Conservation (phyloP, 345 rosid species). For the Fremontodendron californicum region DNA sequence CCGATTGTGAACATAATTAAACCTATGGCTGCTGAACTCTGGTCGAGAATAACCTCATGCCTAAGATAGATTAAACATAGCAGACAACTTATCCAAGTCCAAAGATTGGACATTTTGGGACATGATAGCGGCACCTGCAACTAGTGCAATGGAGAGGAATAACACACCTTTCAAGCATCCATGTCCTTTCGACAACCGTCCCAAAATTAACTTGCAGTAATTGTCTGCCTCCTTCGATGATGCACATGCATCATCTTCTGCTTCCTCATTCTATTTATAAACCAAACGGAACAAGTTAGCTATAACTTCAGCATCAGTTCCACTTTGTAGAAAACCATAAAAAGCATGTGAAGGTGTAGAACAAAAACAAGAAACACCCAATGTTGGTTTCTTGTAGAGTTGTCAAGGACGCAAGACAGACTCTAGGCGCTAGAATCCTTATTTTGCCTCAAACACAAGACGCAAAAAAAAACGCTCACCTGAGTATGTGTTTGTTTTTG, state of each 20-base stretch:
- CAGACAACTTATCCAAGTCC: conserved; percentile 37
- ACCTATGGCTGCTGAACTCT: background rate
- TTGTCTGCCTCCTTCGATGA: conserved; percentile 43
- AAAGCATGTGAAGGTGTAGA: background rate
- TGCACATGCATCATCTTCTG: conserved; percentile 18
- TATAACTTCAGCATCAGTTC: background rate
- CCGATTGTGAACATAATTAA: conserved; percentile 1
- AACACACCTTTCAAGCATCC: conserved; percentile 38
- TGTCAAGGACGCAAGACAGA: too few species aligned
- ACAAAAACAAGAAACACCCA: background rate
- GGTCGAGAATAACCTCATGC: background rate
- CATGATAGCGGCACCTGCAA: conserved; percentile 32
- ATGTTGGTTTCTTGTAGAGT: too few species aligned
- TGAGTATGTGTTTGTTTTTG: too few species aligned
- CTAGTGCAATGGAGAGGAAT: conserved; percentile 31
- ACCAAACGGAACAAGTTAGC: conserved; percentile 9
- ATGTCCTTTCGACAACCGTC: conserved; percentile 27
- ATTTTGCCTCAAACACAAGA: too few species aligned
- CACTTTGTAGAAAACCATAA: background rate
- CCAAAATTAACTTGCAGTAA: conserved; percentile 43
- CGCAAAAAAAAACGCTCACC: too few species aligned
- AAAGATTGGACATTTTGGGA: conserved; percentile 29
- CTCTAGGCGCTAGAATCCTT: too few species aligned
- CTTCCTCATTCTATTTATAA: conserved; percentile 42
- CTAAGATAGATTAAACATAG: conserved; percentile 18